Percentiles rank a stretch among this genome's conserved stretches.
Conservation (phyloP, 2,329 filamentous ascomycete genomes). For the Pseudonectria foliicola region DNA sequence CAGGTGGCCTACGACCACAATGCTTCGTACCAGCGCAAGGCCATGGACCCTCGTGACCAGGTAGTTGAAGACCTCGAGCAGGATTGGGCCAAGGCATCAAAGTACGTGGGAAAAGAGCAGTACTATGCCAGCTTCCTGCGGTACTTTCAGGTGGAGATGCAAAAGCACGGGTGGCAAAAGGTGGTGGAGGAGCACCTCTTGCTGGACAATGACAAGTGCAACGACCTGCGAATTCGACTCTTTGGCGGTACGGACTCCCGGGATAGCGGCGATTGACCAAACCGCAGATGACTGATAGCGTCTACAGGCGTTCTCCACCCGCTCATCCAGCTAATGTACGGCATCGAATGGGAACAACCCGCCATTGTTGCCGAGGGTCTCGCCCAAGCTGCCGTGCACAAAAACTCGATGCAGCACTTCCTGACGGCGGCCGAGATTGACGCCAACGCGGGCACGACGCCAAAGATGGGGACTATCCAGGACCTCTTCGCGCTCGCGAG, state of each 20-base stretch:
- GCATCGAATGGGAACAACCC: conserved; percentile 74
- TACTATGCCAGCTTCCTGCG: conserved; percentile 67
- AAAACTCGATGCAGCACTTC: conserved; percentile 45
- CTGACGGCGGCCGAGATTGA: conserved; percentile 48
- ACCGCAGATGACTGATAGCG: neutral
- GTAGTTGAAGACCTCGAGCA: conserved; percentile 47
- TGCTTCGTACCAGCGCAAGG: conserved; percentile 56
- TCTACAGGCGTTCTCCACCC: conserved; percentile 62
- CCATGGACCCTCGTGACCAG: conserved; percentile 37
- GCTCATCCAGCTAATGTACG: conserved; percentile 79
- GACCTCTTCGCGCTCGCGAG: conserved; percentile 54
- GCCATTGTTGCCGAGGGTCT: conserved; percentile 74
- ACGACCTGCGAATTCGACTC: conserved; percentile 62
- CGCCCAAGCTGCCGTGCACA: conserved; percentile 68
- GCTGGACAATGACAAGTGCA: conserved; percentile 52
- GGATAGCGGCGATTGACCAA: too few species aligned
- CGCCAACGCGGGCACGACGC: conserved; percentile 7
- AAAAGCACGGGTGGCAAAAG: conserved; percentile 49
- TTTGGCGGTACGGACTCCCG: conserved; percentile 56
- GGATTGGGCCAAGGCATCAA: conserved; percentile 46
- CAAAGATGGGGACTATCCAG: conserved; percentile 26
- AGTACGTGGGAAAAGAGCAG: conserved; percentile 53
- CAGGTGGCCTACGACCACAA: conserved; percentile 60
- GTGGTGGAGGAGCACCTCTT: conserved; percentile 65
- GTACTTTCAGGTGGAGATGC: conserved; percentile 72